These are phyloP conservation scores for Leptographium procerum DNA, from an alignment of 2,329 filamentous ascomycete genomes.

Conservation along the genomic window DNA sequence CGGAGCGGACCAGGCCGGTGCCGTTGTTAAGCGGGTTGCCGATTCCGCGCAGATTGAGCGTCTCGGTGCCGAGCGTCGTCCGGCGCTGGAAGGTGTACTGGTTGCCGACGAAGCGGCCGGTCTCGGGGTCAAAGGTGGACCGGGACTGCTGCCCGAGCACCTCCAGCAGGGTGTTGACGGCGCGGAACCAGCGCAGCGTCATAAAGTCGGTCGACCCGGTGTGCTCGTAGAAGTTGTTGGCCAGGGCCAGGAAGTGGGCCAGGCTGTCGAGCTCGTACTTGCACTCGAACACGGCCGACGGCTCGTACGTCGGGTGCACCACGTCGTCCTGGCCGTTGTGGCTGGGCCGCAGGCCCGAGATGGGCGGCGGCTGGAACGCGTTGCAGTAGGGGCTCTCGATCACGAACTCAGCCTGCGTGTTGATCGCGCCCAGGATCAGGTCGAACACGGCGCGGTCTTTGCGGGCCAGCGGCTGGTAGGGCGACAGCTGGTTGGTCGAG, in stretches of 20 bases:
- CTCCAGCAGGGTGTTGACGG: conserved; percentile 60
- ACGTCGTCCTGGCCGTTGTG: conserved; percentile 71
- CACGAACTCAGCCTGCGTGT: conserved; percentile 73
- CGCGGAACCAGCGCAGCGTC: conserved; percentile 64
- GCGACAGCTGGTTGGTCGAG: conserved; percentile 79
- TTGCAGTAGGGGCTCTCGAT: conserved; percentile 96
- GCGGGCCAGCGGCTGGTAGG: conserved; percentile 76
- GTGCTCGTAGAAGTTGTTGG: conserved; percentile 75
- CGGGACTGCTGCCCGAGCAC: conserved; percentile 70
- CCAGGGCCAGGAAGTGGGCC: conserved; percentile 76
- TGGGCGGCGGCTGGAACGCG: conserved; percentile 88
- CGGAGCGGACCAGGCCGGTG: conserved; percentile 78
- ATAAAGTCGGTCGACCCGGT: conserved; percentile 71
- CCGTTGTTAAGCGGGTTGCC: conserved; percentile 84
- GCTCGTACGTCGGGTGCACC: conserved; percentile 82
- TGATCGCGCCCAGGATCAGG: conserved; percentile 16
- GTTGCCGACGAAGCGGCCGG: conserved; percentile 55
- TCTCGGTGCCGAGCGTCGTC: conserved; percentile 81
- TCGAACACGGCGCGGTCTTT: conserved; percentile 68
- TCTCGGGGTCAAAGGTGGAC: conserved; percentile 64
- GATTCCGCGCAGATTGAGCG: conserved; percentile 65
- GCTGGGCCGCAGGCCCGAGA: conserved; percentile 57
- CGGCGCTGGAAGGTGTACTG: conserved; percentile 77
- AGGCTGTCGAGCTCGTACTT: conserved; percentile 98
- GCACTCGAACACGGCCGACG: conserved; percentile 83